phyloP scores from a whole-genome alignment of 805 yeast genomes.

The Millerago galiae region DNA sequence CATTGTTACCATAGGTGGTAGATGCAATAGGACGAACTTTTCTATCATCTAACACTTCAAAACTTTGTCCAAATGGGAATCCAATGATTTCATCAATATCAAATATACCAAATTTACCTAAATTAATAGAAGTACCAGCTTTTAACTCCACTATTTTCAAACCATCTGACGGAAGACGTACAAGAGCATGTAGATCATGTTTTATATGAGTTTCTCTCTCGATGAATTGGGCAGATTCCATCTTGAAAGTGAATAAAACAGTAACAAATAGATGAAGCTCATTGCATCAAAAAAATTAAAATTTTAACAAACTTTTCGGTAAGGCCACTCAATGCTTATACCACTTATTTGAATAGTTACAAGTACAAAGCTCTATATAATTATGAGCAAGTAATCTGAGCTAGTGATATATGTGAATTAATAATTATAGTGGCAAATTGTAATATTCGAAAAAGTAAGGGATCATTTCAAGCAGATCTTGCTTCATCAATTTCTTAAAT shows the following conservation, averaged over 20 bases:
- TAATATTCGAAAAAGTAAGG: too few species aligned
- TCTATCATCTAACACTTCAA: constrained; percentile 65
- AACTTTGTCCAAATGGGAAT: constrained; percentile 79
- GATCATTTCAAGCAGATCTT: too few species aligned
- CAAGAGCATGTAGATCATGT: constrained; percentile 35
- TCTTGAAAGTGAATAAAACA: background rate
- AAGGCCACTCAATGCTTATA: background rate
- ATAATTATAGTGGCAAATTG: too few species aligned
- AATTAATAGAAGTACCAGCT: constrained; percentile 51
- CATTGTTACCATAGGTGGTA: constrained; percentile 27
- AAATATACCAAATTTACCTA: constrained; percentile 93
- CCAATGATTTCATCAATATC: constrained; percentile 71
- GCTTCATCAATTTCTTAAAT: too few species aligned
- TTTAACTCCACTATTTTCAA: constrained; percentile 64
- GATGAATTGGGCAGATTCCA: background rate
- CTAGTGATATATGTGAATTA: too few species aligned
- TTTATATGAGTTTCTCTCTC: constrained; percentile 1
- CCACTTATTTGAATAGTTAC: too few species aligned
- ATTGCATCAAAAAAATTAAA: constrained; percentile 8
- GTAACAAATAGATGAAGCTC: background rate
- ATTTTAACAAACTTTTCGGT: background rate
- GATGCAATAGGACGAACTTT: constrained; percentile 44
- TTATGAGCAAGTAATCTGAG: too few species aligned
- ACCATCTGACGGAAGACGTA: constrained; percentile 79
- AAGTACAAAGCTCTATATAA: too few species aligned